Evolutionary conservation across 345 rosid species (phyloP).

Genomic region (Gynandropsis gynandra): DNA sequence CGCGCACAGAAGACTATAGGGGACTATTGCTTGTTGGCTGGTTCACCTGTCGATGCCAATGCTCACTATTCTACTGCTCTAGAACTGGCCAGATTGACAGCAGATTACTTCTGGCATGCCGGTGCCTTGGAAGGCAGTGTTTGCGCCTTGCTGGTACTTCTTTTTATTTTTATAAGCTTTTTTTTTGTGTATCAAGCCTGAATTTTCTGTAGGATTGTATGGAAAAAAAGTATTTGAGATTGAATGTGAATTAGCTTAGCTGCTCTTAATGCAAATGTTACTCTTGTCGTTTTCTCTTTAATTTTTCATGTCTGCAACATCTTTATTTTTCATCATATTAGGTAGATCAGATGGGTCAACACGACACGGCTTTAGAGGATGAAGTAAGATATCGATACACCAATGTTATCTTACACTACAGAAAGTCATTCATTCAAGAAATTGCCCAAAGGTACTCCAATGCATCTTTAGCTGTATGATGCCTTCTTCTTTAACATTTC

Average conservation of each 20-base stretch:
- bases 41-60: slow-evolving; percentile 98
- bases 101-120: slow-evolving; percentile 92
- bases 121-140: slow-evolving; percentile 98
- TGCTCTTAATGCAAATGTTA: not conserved
- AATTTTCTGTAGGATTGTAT: slow-evolving; percentile 5
- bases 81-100: slow-evolving; percentile 82
- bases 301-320: not conserved
- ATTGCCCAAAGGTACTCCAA: slow-evolving; percentile 71
- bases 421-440: slow-evolving; percentile 91
- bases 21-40: slow-evolving; percentile 94
- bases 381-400: slow-evolving; percentile 76
- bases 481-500: slow-evolving; percentile 14
- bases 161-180: not conserved
- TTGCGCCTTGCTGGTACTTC: slow-evolving; percentile 81
- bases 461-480: not conserved
- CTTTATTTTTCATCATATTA: slow-evolving; percentile 29
- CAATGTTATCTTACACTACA: slow-evolving; percentile 74
- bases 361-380: slow-evolving; percentile 66
- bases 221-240: slow-evolving; percentile 1
- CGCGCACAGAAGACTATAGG: slow-evolving; percentile 99
- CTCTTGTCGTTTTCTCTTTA: slow-evolving; percentile 1
- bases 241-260: slow-evolving; percentile 1
- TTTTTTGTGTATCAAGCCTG: not conserved
- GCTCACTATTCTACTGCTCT: slow-evolving; percentile 91
- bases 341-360: slow-evolving; percentile 77